Conservation (phyloP, 2,329 filamentous ascomycete genomes). For the Biscogniauxia mediterranea region DNA sequence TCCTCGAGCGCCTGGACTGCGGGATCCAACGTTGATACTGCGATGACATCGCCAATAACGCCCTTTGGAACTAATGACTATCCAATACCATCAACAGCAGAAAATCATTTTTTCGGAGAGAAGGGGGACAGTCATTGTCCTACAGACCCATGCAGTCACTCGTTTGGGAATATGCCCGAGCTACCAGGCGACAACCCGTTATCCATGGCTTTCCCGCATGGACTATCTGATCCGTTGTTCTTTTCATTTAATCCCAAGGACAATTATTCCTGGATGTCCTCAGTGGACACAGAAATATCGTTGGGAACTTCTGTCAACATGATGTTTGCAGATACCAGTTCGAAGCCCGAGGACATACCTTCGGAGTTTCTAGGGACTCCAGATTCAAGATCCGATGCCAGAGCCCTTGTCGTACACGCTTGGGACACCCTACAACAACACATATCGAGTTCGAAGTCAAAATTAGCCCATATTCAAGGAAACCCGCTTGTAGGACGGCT, state of each 20-base stretch:
- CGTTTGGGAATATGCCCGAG: constrained; percentile 37
- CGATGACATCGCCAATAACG: constrained; percentile 46
- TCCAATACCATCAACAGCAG: constrained; percentile 20
- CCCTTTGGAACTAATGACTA: constrained; percentile 34
- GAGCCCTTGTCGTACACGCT: constrained; percentile 41
- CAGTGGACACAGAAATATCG: constrained; percentile 34
- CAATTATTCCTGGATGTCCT: constrained; percentile 33
- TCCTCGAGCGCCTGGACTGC: constrained; percentile 38
- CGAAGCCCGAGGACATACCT: constrained; percentile 20
- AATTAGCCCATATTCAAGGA: constrained; percentile 38
- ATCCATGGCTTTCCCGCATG: constrained; percentile 32
- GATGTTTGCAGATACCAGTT: constrained; percentile 32
- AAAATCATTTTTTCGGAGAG: constrained; percentile 27
- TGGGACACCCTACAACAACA: constrained; percentile 48
- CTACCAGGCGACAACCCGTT: constrained; percentile 43
- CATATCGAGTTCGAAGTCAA: constrained; percentile 43
- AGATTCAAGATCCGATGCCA: constrained; percentile 32
- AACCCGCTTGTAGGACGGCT: constrained; percentile 45
- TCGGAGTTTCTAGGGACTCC: constrained; percentile 20
- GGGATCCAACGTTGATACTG: constrained; percentile 41
- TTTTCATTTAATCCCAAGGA: constrained; percentile 37
- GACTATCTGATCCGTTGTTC: constrained; percentile 34
- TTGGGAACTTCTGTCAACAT: constrained; percentile 38
- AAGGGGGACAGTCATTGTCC: constrained; percentile 26
- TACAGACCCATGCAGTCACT: constrained; percentile 27